phyloP scores from a whole-genome alignment of 2,329 filamentous ascomycete species.

The Teratosphaeria nubilosa region DNA sequence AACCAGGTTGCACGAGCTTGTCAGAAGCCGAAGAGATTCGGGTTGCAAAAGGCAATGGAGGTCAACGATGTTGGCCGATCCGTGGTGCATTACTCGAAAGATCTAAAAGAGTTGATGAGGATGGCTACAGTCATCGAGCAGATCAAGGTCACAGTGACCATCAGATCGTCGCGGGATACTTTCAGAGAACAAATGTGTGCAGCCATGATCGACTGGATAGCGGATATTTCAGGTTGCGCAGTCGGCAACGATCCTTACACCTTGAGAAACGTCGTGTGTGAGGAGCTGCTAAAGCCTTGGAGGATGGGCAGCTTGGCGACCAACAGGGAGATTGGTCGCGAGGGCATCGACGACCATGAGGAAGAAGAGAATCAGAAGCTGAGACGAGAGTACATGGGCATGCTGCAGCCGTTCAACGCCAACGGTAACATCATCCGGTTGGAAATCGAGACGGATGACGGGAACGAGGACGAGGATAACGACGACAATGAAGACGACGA shows the following conservation, averaged over 20 bases:
- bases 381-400: slow-evolving; percentile 30
- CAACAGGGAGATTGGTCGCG: slow-evolving; percentile 66
- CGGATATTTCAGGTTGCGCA: slow-evolving; percentile 81
- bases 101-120: slow-evolving; percentile 61
- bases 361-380: slow-evolving; percentile 41
- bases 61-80: slow-evolving; percentile 82
- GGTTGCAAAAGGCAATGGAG: slow-evolving; percentile 68
- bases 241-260: slow-evolving; percentile 72
- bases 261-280: slow-evolving; percentile 71
- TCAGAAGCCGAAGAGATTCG: slow-evolving; percentile 58
- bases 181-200: slow-evolving; percentile 98
- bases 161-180: slow-evolving; percentile 84
- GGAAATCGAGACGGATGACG: slow-evolving; percentile 28
- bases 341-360: slow-evolving; percentile 75
- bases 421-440: slow-evolving; percentile 19
- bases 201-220: slow-evolving; percentile 93
- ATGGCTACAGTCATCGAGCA: slow-evolving; percentile 85
- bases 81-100: slow-evolving; percentile 64
- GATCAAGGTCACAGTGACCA: slow-evolving; percentile 91
- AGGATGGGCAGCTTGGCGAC: slow-evolving; percentile 71
- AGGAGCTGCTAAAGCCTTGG: slow-evolving; percentile 85
- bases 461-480: slow-evolving; percentile 33
- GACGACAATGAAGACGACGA: slow-evolving; percentile 27
- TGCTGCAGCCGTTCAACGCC: slow-evolving; percentile 22
- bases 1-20: slow-evolving; percentile 88